Evolutionary conservation across 2,329 filamentous ascomycete species (phyloP).

Genomic region (Lasiodiplodia hormozganensis): DNA sequence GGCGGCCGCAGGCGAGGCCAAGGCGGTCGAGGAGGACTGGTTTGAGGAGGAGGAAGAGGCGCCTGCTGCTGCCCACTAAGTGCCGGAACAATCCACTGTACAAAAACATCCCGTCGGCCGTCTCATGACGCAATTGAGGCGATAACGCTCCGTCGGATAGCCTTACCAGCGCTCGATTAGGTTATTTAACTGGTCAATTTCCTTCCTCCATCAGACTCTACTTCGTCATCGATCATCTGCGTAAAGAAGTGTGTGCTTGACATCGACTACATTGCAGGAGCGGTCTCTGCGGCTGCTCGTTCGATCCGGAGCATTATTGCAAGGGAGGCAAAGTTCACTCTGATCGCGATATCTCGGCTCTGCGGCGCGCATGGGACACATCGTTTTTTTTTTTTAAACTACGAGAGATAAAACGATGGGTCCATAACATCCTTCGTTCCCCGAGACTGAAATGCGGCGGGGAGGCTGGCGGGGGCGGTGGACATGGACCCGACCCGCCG

Average conservation of each 20-base stretch:
- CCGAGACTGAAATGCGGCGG: not conserved
- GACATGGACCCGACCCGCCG: not conserved
- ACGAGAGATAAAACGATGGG: not conserved
- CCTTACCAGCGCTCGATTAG: conserved; percentile 20
- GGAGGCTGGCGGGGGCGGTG: not conserved
- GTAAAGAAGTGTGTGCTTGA: not conserved
- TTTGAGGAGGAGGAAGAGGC: conserved; percentile 74
- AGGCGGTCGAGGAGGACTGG: conserved; percentile 74
- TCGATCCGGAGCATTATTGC: not conserved
- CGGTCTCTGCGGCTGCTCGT: not conserved
- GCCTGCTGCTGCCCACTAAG: conserved; percentile 47
- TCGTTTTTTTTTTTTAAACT: conserved; percentile 16
- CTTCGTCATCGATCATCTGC: not conserved
- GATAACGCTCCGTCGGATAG: conserved; percentile 9
- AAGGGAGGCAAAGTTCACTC: not conserved
- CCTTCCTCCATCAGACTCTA: conserved; percentile 14
- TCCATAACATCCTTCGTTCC: not conserved
- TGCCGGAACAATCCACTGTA: conserved; percentile 21
- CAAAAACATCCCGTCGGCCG: conserved; percentile 17
- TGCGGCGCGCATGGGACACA: conserved; percentile 6
- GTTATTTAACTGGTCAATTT: conserved; percentile 26
- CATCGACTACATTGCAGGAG: not conserved
- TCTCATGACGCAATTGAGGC: conserved; percentile 27
- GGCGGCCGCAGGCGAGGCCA: conserved; percentile 66
- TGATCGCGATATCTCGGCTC: conserved; percentile 11